Evolutionary conservation across 495 filamentous ascomycete genomes (phyloP).

Genomic region (Podospora pseudopauciseta): DNA sequence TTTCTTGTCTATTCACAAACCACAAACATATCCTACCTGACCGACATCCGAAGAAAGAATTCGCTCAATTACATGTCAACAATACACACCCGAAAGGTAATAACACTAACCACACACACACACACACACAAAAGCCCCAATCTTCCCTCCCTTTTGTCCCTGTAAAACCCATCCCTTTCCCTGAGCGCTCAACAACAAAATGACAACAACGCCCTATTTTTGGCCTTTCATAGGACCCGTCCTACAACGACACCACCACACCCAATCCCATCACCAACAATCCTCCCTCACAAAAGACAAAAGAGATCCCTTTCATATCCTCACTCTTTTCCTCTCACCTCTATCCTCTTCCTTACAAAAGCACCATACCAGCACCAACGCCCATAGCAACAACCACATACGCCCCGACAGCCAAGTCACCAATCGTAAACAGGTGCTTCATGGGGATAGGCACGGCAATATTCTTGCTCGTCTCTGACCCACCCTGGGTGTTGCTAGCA

Average conservation of each 20-base stretch:
- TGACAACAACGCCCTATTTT: neutral
- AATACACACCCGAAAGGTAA: neutral
- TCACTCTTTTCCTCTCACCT: neutral
- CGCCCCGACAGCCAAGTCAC: constrained; percentile 60
- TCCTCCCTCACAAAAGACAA: neutral
- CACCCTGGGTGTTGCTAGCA: constrained; percentile 42
- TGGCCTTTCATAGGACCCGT: neutral
- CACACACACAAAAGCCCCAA: neutral
- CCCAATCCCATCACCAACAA: neutral
- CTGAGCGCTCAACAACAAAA: neutral
- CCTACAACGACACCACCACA: neutral
- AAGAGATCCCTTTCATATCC: neutral
- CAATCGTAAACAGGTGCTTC: constrained; percentile 56
- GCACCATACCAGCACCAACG: constrained; percentile 70
- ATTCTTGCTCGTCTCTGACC: constrained; percentile 27
- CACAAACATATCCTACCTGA: neutral
- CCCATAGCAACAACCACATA: constrained; percentile 65
- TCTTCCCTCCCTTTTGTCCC: neutral
- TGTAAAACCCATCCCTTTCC: neutral
- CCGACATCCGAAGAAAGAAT: neutral
- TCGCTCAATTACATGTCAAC: neutral
- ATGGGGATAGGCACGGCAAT: constrained; percentile 38
- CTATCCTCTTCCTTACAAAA: constrained; percentile 54
- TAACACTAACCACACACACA: neutral
- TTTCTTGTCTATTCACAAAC: neutral